A percentile compares a stretch with the other conserved stretches of the same genome.
These are phyloP conservation scores for Psilocybe mexicana DNA, from an alignment of 1,284 basidiomycete species.

Conservation along the genomic window DNA sequence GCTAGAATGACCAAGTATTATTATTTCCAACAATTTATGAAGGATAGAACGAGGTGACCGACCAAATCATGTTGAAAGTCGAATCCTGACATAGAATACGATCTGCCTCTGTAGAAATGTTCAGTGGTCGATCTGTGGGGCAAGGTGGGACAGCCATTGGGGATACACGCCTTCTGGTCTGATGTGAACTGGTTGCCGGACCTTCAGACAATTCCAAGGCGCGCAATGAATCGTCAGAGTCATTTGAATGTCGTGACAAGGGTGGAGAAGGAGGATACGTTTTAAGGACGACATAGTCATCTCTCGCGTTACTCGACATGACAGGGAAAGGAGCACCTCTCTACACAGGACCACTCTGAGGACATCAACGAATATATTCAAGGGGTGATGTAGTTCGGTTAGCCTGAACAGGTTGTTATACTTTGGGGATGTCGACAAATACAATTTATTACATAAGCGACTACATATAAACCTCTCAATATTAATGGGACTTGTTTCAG, in stretches of 20 bases:
- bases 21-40: not conserved
- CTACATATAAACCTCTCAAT: too few species aligned
- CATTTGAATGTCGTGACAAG: constrained; percentile 52
- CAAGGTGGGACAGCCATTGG: not conserved
- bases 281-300: constrained; percentile 43
- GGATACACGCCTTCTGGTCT: constrained; percentile 31
- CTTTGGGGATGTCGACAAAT: not conserved
- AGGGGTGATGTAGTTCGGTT: too few species aligned
- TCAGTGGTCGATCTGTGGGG: not conserved
- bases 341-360: too few species aligned
- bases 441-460: not conserved
- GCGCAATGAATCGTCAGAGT: constrained; percentile 74
- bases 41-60: constrained; percentile 5
- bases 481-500: too few species aligned
- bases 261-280: constrained; percentile 39
- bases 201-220: constrained; percentile 76
- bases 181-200: constrained; percentile 39
- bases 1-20: constrained; percentile 20
- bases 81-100: constrained; percentile 76
- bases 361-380: too few species aligned
- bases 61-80: constrained; percentile 74
- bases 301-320: constrained; percentile 32
- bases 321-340: not conserved
- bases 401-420: not conserved
- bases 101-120: constrained; percentile 42